Conservation (phyloP, 306 rosid genomes). For the Casuarina cunninghamiana region DNA sequence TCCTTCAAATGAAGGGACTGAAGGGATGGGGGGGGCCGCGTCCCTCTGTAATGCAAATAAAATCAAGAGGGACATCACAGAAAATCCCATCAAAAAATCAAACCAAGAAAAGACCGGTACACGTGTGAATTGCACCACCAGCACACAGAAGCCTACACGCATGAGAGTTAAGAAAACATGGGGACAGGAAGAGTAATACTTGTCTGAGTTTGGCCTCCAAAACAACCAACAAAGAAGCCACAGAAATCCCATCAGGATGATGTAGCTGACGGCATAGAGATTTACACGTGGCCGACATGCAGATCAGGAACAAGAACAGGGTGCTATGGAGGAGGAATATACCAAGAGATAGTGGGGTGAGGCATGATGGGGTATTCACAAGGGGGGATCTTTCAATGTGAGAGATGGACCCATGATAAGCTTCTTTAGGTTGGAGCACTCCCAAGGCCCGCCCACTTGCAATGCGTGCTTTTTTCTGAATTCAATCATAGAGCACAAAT, state of each 20-base stretch:
- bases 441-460: constrained; percentile 43
- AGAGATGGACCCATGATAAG: constrained; percentile 34
- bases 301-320: constrained; percentile 28
- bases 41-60: constrained; percentile 17
- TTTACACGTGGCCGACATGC: constrained; percentile 76
- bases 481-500: constrained; percentile 50
- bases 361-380: constrained; percentile 54
- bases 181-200: constrained; percentile 18
- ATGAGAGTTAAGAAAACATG: constrained; percentile 13
- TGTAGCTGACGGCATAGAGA: constrained; percentile 45
- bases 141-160: constrained; percentile 28
- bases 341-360: constrained; percentile 55
- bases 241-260: constrained; percentile 44
- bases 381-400: constrained; percentile 42
- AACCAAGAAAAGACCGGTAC: constrained; percentile 21
- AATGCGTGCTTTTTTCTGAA: constrained; percentile 43
- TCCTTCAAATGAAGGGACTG: constrained; percentile 18
- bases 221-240: constrained; percentile 54
- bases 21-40: constrained; percentile 25
- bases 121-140: constrained; percentile 42
- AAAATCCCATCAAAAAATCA: background rate
- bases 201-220: constrained; percentile 57
- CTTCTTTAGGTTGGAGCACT: constrained; percentile 38
- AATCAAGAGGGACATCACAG: constrained; percentile 38
- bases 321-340: constrained; percentile 49